phyloP scores from a whole-genome alignment of 2,329 filamentous ascomycete genomes.

The Aspergillus caelatus region DNA sequence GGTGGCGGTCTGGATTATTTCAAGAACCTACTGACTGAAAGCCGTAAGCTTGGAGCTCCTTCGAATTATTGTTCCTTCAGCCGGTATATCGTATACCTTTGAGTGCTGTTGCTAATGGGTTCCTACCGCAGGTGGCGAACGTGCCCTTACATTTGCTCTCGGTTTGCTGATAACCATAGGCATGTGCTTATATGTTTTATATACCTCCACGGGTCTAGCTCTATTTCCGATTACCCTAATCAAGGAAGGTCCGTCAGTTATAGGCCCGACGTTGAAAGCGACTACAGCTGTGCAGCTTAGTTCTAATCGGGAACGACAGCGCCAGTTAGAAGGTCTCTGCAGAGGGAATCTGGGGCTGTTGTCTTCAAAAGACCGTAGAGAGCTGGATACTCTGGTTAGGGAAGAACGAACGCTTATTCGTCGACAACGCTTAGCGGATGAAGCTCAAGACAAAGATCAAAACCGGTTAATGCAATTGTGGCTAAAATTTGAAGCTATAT shows the following conservation, averaged over 20 bases:
- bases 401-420: conserved; percentile 92
- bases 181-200: conserved; percentile 81
- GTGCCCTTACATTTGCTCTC: conserved; percentile 85
- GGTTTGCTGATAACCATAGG: conserved; percentile 88
- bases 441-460: conserved; percentile 66
- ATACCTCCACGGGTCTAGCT: conserved; percentile 86
- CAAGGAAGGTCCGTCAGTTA: conserved; percentile 85
- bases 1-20: conserved; percentile 86
- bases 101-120: neutral
- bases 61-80: neutral
- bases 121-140: conserved; percentile 70
- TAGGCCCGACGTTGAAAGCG: conserved; percentile 75
- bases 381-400: conserved; percentile 81
- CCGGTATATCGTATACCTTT: neutral
- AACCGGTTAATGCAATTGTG: conserved; percentile 73
- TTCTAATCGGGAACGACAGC: conserved; percentile 85
- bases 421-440: conserved; percentile 82
- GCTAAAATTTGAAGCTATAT: conserved; percentile 78
- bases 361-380: conserved; percentile 81
- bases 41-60: conserved; percentile 58
- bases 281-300: conserved; percentile 80
- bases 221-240: conserved; percentile 88
- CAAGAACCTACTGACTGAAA: conserved; percentile 78
- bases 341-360: conserved; percentile 74
- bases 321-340: conserved; percentile 85